Evolutionary conservation across 352 stramenopile genomes (phyloP), one percentile per base, ranked within the genome.

Genomic region (Globisporangium splendens): DNA sequence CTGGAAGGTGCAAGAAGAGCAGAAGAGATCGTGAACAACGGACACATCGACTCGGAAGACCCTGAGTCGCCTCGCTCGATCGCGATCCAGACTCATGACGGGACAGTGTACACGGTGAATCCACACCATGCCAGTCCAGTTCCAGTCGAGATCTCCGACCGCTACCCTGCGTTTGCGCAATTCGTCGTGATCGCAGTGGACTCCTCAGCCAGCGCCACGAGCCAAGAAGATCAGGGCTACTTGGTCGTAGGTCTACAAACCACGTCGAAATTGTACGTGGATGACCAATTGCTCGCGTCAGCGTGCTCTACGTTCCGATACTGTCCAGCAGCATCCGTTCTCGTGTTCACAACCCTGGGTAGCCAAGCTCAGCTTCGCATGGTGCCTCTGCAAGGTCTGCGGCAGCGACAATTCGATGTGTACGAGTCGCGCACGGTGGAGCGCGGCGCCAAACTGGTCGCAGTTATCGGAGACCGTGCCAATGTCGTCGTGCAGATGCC

Each of bases 401-500:
- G 24, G 38, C 33, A 56, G 14, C 52, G 55, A 22, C 58, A 39
- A 39, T 17, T 54, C 21, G 72, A 65, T 38, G 46, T 44, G 21
- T 71, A 46, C 35, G 76, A 83, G 57, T 54, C 69, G 12, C 75
- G 82, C 2, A 60, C 68, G n/a, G 68, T 92, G 35, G 85, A 92
- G 31, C 82, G 76, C 15, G 85, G 85, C 2, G 74, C 85, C 13
- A 65, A 72, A 7, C 65, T 94, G 8, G 74, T 94, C 15, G 80
- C 70, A 8, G 75, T 80, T 3, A 50, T 89, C 6, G 68, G 69
- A 22, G 66, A 85, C 31, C 65, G 71, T 46, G 77, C 82, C 4
- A 76, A 69, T 46, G 80, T 90, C 6, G 65, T 92, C 52, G 63
- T 92, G 35, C 80, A 94, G 61, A 79, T 91, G 69, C 77, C 80